Conservation (phyloP, 495 filamentous ascomycete species). For the Penicillium fimorum region DNA sequence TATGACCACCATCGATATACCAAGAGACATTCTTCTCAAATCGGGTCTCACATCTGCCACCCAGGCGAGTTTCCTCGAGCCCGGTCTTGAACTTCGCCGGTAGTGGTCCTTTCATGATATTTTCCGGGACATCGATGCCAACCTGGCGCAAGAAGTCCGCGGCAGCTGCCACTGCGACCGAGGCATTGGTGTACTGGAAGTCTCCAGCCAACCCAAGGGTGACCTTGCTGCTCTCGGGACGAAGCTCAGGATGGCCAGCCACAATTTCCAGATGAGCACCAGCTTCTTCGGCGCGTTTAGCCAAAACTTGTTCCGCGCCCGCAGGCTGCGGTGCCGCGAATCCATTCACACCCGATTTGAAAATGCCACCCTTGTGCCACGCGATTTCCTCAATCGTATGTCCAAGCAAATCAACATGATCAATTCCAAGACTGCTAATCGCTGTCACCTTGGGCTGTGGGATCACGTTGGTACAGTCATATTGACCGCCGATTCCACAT, state of each 20-base stretch:
- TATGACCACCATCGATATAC: conserved; percentile 93
- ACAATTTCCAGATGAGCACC: conserved; percentile 60
- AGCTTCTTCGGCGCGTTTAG: conserved; percentile 67
- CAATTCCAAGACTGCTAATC: conserved; percentile 85
- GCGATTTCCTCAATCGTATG: conserved; percentile 86
- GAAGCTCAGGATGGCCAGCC: conserved; percentile 60
- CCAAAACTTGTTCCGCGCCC: conserved; percentile 65
- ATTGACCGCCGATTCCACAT: conserved; percentile 90
- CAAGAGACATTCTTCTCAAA: conserved; percentile 66
- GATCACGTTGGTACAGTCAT: conserved; percentile 91
- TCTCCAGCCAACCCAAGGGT: conserved; percentile 71
- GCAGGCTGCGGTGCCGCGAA: conserved; percentile 73
- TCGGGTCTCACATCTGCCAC: conserved; percentile 81
- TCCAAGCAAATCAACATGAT: conserved; percentile 79
- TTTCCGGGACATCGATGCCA: conserved; percentile 46
- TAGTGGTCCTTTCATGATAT: conserved; percentile 49
- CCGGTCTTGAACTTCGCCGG: conserved; percentile 70
- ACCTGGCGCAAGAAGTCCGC: conserved; percentile 53
- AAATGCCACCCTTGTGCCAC: conserved; percentile 95
- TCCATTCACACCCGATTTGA: conserved; percentile 67
- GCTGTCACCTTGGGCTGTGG: conserved; percentile 67
- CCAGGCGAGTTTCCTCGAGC: conserved; percentile 70
- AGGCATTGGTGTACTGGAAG: conserved; percentile 87
- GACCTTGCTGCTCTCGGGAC: conserved; percentile 42
- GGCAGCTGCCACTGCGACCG: conserved; percentile 74